Base-by-base conservation (phyloP, 1,284 basidiomycete genomes). In the Fereydounia khargensis region DNA sequence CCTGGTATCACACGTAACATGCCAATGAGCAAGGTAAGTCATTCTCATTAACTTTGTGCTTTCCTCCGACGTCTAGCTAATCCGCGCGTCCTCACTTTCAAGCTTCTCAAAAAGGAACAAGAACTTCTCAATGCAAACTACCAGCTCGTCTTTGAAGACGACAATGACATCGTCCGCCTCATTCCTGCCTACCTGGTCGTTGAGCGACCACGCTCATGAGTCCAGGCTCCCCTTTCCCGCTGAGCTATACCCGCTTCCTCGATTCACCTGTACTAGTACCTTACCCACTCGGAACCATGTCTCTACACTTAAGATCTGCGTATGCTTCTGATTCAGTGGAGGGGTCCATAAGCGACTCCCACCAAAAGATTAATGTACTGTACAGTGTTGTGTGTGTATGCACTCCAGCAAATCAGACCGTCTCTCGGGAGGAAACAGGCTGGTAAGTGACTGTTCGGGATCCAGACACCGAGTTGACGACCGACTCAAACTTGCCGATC, bases 141-240 rank as follows among this genome's bases (percentile, higher is more conserved):
- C 47, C 42, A 53, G 9, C 48, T 75, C 34, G 59, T 70, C 35
- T 75, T 75, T 38, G 72, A 75, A 23, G 73, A 75, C 39, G 73
- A 75, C 41, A 66, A 65, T 24, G 59, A 61, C 23, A 68, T 68
- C 21, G 57, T 75, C 11, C 53, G 69, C 27, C 52, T 60, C 30
- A 68, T 75, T 1, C 68, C 73, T 0, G 71, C 71, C 25, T 68
- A 60, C 55, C 48, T 72, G 32, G 72, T 75, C 14, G 72, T 75
- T 0, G 70, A 71, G 31, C 10, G 31, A 11, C 31, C 31, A 11
- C 6, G 31, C 8, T 8, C 31, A 3, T 17, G 5, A 33, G 6
- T 6, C 31, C 10, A 4, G 7, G 16, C 16, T 18, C 7, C 31
- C n/a, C 31, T 33, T 18, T 18, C 13, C n/a, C 31, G 4, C 19